Evolutionary conservation across 2,329 filamentous ascomycete species (phyloP).

Genomic region (Aspergillus jensenii): DNA sequence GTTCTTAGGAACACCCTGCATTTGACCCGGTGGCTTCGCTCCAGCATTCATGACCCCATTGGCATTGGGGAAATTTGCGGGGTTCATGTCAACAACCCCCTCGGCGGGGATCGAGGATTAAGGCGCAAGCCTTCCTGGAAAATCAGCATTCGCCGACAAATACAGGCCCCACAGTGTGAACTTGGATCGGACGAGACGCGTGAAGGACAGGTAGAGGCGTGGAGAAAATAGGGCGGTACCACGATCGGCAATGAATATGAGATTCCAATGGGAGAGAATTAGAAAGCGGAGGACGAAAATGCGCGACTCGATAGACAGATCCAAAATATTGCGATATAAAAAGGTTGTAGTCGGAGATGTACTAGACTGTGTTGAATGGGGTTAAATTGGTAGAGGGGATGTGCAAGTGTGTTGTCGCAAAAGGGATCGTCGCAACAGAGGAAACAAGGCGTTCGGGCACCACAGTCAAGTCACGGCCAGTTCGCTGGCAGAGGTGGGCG

Average conservation of each 20-base stretch:
- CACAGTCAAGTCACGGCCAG: conserved; percentile 30
- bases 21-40: conserved; percentile 32
- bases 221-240: conserved; percentile 2
- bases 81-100: conserved; percentile 44
- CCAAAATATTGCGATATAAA: neutral
- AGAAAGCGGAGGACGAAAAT: neutral
- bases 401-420: conserved; percentile 10
- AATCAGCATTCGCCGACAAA: conserved; percentile 38
- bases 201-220: neutral
- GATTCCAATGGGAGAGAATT: neutral
- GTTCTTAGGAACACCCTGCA: conserved; percentile 31
- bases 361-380: neutral
- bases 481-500: conserved; percentile 28
- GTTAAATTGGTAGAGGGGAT: neutral
- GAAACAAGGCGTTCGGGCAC: conserved; percentile 38
- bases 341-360: neutral
- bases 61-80: conserved; percentile 39
- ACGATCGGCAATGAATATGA: neutral
- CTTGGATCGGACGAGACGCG: neutral
- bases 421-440: conserved; percentile 24
- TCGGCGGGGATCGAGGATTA: conserved; percentile 37
- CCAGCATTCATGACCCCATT: conserved; percentile 36
- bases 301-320: neutral
- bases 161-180: conserved; percentile 10
- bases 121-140: conserved; percentile 27